These are phyloP conservation scores for Paspalum vaginatum DNA, from an alignment of 176 grass and related monocot genomes.

Conservation along the genomic window DNA sequence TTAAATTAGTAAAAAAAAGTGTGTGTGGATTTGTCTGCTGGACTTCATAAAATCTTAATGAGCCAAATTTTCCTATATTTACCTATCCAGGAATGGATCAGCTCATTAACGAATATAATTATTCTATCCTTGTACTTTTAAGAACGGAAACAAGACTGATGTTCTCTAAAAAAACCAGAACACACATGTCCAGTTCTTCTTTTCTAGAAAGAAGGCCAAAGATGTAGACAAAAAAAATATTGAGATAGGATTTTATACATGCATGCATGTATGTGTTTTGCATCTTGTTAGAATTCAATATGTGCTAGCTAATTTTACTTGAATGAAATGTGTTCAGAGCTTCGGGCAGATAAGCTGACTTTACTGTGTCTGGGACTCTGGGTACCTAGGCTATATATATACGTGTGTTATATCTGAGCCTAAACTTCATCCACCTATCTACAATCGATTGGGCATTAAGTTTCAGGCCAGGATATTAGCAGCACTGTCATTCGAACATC, in stretches of 20 bases:
- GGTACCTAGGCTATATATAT: not conserved
- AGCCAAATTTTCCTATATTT: not conserved
- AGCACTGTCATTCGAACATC: not conserved
- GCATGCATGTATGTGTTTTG: not conserved
- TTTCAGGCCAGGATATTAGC: not conserved
- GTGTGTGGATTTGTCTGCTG: not conserved
- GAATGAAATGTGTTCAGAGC: not conserved
- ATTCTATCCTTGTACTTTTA: not conserved
- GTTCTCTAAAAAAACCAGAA: not conserved
- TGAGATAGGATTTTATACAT: not conserved
- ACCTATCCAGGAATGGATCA: not conserved
- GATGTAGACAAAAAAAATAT: not conserved
- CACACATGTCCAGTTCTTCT: not conserved
- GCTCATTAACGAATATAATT: not conserved
- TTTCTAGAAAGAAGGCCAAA: not conserved
- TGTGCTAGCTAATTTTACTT: not conserved
- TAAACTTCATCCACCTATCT: constrained; percentile 6
- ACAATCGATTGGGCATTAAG: not conserved
- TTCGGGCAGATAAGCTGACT: not conserved
- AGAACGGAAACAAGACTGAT: not conserved
- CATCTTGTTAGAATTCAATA: not conserved
- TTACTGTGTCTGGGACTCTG: not conserved
- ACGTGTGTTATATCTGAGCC: not conserved
- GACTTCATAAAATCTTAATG: constrained; percentile 21
- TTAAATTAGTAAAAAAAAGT: not conserved